Conservation (phyloP, 2,329 filamentous ascomycete species). For the Fusarium sp. region DNA sequence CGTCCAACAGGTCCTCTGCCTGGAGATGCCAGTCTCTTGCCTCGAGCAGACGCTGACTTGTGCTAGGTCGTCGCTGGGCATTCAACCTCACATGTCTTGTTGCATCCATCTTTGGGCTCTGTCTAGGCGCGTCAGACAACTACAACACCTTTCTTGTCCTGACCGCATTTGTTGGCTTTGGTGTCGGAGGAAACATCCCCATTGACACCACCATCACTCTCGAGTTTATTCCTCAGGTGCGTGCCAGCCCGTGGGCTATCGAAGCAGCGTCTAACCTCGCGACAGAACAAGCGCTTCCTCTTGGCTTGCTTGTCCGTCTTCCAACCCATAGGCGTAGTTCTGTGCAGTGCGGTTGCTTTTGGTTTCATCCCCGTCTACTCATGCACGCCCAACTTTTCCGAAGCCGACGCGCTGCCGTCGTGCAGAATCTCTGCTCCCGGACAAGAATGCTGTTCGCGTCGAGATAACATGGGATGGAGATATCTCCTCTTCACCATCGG, state of each 20-base stretch:
- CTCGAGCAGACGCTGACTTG: neutral
- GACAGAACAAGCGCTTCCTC: slow-evolving; percentile 57
- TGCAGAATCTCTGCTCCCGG: slow-evolving; percentile 50
- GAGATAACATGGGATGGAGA: slow-evolving; percentile 61
- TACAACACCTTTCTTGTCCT: slow-evolving; percentile 62
- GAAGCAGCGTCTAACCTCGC: accelerated
- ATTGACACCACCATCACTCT: slow-evolving; percentile 65
- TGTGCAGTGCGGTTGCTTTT: slow-evolving; percentile 61
- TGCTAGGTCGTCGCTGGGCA: slow-evolving; percentile 58
- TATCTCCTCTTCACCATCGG: slow-evolving; percentile 58
- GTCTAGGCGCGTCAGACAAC: slow-evolving; percentile 58
- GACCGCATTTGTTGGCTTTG: slow-evolving; percentile 63
- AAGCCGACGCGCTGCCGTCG: slow-evolving; percentile 52
- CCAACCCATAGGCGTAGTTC: slow-evolving; percentile 63
- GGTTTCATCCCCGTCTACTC: slow-evolving; percentile 61
- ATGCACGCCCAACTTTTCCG: slow-evolving; percentile 61
- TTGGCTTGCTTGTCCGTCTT: slow-evolving; percentile 63
- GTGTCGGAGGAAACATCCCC: slow-evolving; percentile 63
- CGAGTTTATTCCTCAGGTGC: slow-evolving; percentile 61
- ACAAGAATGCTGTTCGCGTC: slow-evolving; percentile 49
- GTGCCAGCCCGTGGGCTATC: accelerated
- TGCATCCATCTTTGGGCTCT: slow-evolving; percentile 61
- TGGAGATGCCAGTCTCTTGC: neutral
- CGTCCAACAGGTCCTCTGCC: slow-evolving; percentile 5
- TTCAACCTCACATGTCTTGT: slow-evolving; percentile 68